Evolutionary conservation across 768 basidiomycete species (phyloP).

Genomic region (Rhodotorula graminis): DNA sequence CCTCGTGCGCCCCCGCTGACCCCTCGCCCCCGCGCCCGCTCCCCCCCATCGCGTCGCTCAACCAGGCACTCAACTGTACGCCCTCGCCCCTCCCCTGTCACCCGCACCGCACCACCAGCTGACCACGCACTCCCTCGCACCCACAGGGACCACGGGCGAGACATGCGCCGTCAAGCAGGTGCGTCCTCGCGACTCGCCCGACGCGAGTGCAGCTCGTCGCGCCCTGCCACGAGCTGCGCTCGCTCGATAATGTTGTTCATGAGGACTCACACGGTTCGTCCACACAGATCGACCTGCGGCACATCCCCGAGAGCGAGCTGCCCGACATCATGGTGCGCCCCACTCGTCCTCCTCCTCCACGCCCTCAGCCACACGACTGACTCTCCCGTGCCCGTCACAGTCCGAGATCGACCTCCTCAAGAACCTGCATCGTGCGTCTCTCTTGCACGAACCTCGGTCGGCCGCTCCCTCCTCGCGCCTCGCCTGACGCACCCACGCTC

Average conservation of each 20-base stretch:
- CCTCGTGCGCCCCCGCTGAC: neutral
- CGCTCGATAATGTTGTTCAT: neutral
- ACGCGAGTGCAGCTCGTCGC: neutral
- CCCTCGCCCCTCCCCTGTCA: neutral
- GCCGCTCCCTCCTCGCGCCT: too few species aligned
- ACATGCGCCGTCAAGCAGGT: slow-evolving; percentile 94
- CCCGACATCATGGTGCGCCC: slow-evolving; percentile 85
- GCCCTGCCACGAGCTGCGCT: too few species aligned
- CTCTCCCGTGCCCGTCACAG: slow-evolving; percentile 49
- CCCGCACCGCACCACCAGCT: neutral
- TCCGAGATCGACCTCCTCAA: slow-evolving; percentile 96
- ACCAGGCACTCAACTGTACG: slow-evolving; percentile 37
- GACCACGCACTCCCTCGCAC: slow-evolving; percentile 55
- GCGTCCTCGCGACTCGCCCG: too few species aligned
- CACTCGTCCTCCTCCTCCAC: neutral
- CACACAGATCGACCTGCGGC: slow-evolving; percentile 69
- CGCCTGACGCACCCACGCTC: neutral
- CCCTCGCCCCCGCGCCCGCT: neutral
- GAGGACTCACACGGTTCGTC: neutral
- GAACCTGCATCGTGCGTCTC: slow-evolving; percentile 73
- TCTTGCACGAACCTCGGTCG: neutral
- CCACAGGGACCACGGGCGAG: slow-evolving; percentile 77
- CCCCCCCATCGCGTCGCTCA: slow-evolving; percentile 8
- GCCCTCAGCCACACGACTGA: too few species aligned
- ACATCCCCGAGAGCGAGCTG: slow-evolving; percentile 86